Evolutionary conservation across 768 basidiomycete genomes (phyloP).

Genomic region (Mycena albidolilacea): DNA sequence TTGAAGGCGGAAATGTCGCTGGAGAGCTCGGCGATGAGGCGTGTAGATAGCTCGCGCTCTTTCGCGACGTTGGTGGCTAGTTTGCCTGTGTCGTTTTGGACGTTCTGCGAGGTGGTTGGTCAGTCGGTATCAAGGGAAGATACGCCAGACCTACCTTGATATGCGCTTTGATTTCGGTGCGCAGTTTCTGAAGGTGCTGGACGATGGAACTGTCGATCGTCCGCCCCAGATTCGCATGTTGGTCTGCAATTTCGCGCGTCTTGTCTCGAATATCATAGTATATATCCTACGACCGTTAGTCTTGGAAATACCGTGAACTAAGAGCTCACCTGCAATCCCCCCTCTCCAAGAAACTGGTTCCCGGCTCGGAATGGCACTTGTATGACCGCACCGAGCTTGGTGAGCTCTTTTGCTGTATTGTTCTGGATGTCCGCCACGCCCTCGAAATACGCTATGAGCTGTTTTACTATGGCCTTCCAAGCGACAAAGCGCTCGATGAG

Average conservation of each 20-base stretch:
- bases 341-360: conserved; percentile 99
- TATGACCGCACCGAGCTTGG: conserved; percentile 94
- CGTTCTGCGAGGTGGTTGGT: conserved; percentile 64
- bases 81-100: conserved; percentile 94
- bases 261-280: conserved; percentile 81
- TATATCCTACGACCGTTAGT: conserved; percentile 16
- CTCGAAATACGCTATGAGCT: conserved; percentile 94
- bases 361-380: conserved; percentile 97
- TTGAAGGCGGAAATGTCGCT: conserved; percentile 92
- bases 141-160: conserved; percentile 75
- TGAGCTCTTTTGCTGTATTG: conserved; percentile 93
- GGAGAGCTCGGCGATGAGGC: conserved; percentile 88
- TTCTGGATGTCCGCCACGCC: conserved; percentile 90
- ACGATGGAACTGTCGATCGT: conserved; percentile 98
- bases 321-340: conserved; percentile 79
- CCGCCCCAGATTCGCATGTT: conserved; percentile 95
- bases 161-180: conserved; percentile 96
- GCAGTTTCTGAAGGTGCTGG: conserved; percentile 96
- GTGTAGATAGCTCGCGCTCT: conserved; percentile 91
- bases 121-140: background rate
- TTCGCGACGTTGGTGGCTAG: conserved; percentile 92
- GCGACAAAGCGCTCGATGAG: conserved; percentile 95
- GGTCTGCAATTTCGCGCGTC: conserved; percentile 93
- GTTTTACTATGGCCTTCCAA: conserved; percentile 98
- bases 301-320: background rate